Evolutionary conservation across 768 basidiomycete genomes (phyloP), one percentile per base, ranked within the genome.

Genomic region (Tulasnella sp.): DNA sequence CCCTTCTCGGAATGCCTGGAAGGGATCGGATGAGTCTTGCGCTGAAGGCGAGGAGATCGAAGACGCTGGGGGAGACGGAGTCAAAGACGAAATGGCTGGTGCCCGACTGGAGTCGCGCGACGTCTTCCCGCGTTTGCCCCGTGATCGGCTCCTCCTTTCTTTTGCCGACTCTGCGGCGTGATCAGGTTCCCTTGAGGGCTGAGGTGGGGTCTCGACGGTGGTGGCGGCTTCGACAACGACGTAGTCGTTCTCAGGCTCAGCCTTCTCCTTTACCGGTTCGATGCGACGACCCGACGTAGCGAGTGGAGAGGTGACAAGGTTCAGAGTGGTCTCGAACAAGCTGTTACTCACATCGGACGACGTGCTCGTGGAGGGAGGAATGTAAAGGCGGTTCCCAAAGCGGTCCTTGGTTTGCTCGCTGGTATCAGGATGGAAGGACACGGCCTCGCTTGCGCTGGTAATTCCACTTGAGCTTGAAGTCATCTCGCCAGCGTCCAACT

Each of bases 41-140:
- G 55, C 74, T 23, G 74, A 75, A 5, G 46, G 46, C 42, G 74
- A 75, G 7, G 40, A 67, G 13, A 67, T 32, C 61, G 61, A 67
- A 13, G 61, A 35, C 23, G 40, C 26, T 72, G 37, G 70, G 2
- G 51, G 3, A 32, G 37, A 44, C 5, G 77, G 51, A 44, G 77
- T 70, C 26, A 39, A 48, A 46, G 77, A 46, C 29, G 77, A 29
- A 40, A 44, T 37, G 42, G 29, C 55, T 2, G 61, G 35, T 35
- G 40, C 35, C 16, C 77, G 77, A 37, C 77, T 77, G 77, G 77
- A 77, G 6, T 69, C 71, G 40, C 77, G 67, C 42, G 77, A 77
- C 15, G 61, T 16, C 77, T 77, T 77, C 3, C 77, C 77, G 3
- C 77, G 61, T 55, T 77, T 77, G 40, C 77, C 77, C 46, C 77